A percentile compares a stretch with the other conserved stretches of the same genome.
phyloP scores from a whole-genome alignment of 2,329 filamentous ascomycete genomes.

The Mollisiaceae sp. region DNA sequence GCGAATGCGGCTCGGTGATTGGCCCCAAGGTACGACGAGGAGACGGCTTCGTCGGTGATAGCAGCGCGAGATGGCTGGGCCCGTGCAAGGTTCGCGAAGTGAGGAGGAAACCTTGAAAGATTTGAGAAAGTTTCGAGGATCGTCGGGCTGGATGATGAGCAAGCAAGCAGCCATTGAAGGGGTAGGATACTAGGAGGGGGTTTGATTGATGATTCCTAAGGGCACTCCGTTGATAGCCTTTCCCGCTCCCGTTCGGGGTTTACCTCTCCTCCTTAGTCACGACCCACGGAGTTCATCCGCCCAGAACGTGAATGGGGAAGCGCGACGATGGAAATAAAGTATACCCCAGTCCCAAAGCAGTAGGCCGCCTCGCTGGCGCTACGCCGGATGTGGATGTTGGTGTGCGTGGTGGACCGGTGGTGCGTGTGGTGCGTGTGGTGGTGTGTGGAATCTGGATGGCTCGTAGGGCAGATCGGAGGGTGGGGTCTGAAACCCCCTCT shows the following conservation, averaged over 20 bases:
- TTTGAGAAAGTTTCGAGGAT: not conserved
- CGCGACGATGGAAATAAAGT: not conserved
- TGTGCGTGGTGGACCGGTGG: not conserved
- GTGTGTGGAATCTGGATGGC: not conserved
- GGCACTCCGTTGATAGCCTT: not conserved
- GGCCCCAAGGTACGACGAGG: not conserved
- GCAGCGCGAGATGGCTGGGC: not conserved
- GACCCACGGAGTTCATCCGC: not conserved
- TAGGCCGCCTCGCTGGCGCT: not conserved
- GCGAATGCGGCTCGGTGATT: not conserved
- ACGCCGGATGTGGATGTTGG: not conserved
- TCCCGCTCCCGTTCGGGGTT: not conserved
- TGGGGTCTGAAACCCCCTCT: slow-evolving; percentile 9
- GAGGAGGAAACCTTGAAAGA: not conserved
- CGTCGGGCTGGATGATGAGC: not conserved
- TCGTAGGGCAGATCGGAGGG: not conserved
- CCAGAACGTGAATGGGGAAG: not conserved
- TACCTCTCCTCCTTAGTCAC: too few species aligned
- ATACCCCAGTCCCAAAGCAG: not conserved
- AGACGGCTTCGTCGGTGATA: not conserved
- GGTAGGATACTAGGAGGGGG: too few species aligned
- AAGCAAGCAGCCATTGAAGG: not conserved
- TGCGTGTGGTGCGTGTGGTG: too few species aligned
- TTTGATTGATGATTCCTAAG: not conserved
- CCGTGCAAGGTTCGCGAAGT: not conserved